These are phyloP conservation scores for Penicillium sp. DNA, from an alignment of 2,329 filamentous ascomycete species.

Conservation along the genomic window DNA sequence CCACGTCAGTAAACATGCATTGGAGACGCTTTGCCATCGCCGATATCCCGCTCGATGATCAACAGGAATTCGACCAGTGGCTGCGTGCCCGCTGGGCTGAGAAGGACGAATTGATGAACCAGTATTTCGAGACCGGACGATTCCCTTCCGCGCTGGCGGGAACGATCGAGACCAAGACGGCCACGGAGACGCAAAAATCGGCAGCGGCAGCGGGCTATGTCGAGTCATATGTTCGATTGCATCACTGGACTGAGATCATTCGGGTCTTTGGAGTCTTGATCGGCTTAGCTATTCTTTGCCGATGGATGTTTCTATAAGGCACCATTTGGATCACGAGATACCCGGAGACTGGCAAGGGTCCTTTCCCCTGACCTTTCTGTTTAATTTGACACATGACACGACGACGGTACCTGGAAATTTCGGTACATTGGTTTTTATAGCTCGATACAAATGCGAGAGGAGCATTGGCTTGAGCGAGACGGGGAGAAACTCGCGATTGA, in stretches of 20 bases:
- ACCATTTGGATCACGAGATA: background rate
- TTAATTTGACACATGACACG: background rate
- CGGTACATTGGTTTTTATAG: background rate
- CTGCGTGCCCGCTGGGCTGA: slow-evolving; percentile 80
- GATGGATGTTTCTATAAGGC: slow-evolving; percentile 18
- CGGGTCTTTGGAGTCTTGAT: slow-evolving; percentile 40
- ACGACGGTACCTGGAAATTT: slow-evolving; percentile 1
- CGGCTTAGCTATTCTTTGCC: slow-evolving; percentile 30
- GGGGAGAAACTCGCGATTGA: too few species aligned
- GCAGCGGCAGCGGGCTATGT: slow-evolving; percentile 37
- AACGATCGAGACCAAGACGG: slow-evolving; percentile 44
- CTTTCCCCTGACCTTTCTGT: background rate
- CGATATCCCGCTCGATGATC: slow-evolving; percentile 72
- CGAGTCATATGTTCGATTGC: slow-evolving; percentile 39
- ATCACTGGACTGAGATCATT: slow-evolving; percentile 40
- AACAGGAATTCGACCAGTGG: slow-evolving; percentile 75
- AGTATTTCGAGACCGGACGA: slow-evolving; percentile 68
- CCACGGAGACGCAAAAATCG: slow-evolving; percentile 23
- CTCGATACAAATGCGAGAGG: too few species aligned
- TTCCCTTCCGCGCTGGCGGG: slow-evolving; percentile 66
- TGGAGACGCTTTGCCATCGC: slow-evolving; percentile 80
- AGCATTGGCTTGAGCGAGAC: too few species aligned
- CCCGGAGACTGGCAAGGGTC: background rate
- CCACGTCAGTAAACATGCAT: slow-evolving; percentile 93
- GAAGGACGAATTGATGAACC: slow-evolving; percentile 83